These are phyloP conservation scores for Lenzites betulinus DNA, from an alignment of 768 basidiomycete genomes.

Conservation along the genomic window DNA sequence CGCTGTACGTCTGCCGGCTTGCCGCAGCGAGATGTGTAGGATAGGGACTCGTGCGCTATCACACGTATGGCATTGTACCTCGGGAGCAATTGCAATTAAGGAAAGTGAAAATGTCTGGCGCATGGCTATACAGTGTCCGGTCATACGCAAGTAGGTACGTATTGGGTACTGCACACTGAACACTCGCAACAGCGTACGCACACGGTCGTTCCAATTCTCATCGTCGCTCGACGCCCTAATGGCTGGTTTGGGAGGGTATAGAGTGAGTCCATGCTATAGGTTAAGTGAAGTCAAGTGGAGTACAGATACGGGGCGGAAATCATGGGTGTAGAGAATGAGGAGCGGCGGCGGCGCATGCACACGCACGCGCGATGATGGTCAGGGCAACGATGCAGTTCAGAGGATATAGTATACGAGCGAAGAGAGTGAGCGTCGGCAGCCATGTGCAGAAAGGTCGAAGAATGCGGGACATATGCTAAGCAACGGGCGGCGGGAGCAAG, in stretches of 20 bases:
- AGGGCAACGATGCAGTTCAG: not conserved
- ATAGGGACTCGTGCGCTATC: not conserved
- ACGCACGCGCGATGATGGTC: not conserved
- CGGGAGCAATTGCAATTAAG: no score
- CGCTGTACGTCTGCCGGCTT: not conserved
- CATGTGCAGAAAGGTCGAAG: no score
- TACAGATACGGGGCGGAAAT: constrained; percentile 26
- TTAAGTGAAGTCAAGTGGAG: constrained; percentile 26
- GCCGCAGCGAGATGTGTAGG: constrained; percentile 2
- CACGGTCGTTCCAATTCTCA: constrained; percentile 12
- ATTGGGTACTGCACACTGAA: no score
- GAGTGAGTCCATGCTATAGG: constrained; percentile 27
- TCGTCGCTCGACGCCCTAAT: constrained; percentile 24
- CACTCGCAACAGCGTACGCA: no score
- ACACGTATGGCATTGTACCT: not conserved
- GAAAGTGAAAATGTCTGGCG: no score
- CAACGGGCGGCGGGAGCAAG: not conserved
- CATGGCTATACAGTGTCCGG: not conserved
- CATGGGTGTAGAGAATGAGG: constrained; percentile 4
- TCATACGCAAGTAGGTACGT: no score
- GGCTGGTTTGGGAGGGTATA: constrained; percentile 25
- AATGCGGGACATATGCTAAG: no score
- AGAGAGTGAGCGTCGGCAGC: no score
- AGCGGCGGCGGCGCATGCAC: not conserved
- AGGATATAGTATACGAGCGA: constrained; percentile 18